A percentile compares a stretch with the other conserved stretches of the same genome.
These are phyloP conservation scores for Candida broadrunensis DNA, from an alignment of 805 yeast genomes.

Conservation along the genomic window DNA sequence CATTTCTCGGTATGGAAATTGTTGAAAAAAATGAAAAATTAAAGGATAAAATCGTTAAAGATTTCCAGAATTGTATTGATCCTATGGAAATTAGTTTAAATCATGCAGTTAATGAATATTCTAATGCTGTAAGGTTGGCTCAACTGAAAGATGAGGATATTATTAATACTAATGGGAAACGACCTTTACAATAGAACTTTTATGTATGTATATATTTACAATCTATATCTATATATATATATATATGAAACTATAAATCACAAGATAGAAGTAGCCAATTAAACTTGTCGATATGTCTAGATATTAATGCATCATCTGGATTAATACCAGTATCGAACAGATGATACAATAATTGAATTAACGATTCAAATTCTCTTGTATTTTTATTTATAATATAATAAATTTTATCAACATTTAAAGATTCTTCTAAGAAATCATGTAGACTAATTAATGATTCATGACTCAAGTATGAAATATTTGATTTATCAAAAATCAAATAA, in stretches of 20 bases:
- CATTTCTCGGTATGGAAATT: slow-evolving; percentile 21
- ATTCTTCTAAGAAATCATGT: neutral
- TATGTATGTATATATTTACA: neutral
- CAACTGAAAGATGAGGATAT: slow-evolving; percentile 2
- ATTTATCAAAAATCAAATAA: neutral
- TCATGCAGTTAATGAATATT: slow-evolving; percentile 34
- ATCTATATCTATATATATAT: neutral
- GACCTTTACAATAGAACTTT: slow-evolving; percentile 15
- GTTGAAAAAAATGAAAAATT: slow-evolving; percentile 26
- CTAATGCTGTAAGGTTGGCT: slow-evolving; percentile 21
- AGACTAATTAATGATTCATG: neutral
- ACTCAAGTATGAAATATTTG: neutral
- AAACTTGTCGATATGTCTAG: neutral
- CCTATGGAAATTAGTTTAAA: slow-evolving; percentile 30
- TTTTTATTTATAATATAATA: neutral
- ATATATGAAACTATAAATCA: neutral
- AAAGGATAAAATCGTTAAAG: slow-evolving; percentile 30
- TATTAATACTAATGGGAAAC: slow-evolving; percentile 34
- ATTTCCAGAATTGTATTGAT: slow-evolving; percentile 27
- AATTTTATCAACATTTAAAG: neutral
- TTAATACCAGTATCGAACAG: neutral
- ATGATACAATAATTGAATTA: neutral
- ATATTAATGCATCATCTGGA: neutral
- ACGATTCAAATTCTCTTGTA: neutral
- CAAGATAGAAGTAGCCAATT: neutral